Percentiles rank a stretch among this genome's conserved stretches.
Evolutionary conservation across 225 moss, liverwort and hornwort genomes (phyloP).

Genomic region (Marchantia polymorpha): DNA sequence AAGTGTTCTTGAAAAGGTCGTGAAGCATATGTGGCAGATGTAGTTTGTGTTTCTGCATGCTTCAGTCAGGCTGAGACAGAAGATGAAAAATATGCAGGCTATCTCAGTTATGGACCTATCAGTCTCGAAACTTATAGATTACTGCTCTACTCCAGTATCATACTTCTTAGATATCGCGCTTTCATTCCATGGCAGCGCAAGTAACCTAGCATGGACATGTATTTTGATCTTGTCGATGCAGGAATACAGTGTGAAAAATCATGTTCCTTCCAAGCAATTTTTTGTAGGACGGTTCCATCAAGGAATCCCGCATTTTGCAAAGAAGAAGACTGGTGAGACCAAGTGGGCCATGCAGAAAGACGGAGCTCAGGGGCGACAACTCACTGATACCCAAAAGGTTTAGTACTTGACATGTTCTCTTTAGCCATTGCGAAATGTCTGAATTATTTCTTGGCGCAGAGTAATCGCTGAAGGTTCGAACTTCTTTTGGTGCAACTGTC

Average conservation of each 20-base stretch:
- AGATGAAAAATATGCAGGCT: too few relatives aligned
- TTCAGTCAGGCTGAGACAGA: too few relatives aligned
- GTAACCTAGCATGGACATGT: too few relatives aligned
- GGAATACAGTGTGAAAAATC: slow-evolving; percentile 88
- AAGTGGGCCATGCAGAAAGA: slow-evolving; percentile 93
- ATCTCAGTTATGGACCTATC: too few relatives aligned
- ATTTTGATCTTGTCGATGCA: slow-evolving; percentile 25
- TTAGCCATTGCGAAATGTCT: too few relatives aligned
- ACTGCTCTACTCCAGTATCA: too few relatives aligned
- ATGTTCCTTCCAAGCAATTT: slow-evolving; percentile 72
- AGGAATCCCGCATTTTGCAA: slow-evolving; percentile 77
- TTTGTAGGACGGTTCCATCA: slow-evolving; percentile 96
- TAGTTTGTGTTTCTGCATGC: too few relatives aligned
- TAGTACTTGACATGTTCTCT: neutral
- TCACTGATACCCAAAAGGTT: slow-evolving; percentile 75
- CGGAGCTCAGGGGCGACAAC: slow-evolving; percentile 81
- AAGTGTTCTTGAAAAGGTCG: too few relatives aligned
- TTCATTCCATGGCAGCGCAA: too few relatives aligned
- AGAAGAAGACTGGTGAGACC: slow-evolving; percentile 76
- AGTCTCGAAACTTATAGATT: neutral
- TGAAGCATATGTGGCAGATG: too few relatives aligned
- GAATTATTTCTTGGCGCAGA: neutral
- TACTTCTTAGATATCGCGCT: too few relatives aligned
- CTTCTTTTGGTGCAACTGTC: too few relatives aligned
- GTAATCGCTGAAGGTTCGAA: neutral